A percentile compares a stretch with the other conserved stretches of the same genome.
These are phyloP conservation scores for Zygosaccharomyces sapae DNA, from an alignment of 1,139 yeast species.

Conservation along the genomic window DNA sequence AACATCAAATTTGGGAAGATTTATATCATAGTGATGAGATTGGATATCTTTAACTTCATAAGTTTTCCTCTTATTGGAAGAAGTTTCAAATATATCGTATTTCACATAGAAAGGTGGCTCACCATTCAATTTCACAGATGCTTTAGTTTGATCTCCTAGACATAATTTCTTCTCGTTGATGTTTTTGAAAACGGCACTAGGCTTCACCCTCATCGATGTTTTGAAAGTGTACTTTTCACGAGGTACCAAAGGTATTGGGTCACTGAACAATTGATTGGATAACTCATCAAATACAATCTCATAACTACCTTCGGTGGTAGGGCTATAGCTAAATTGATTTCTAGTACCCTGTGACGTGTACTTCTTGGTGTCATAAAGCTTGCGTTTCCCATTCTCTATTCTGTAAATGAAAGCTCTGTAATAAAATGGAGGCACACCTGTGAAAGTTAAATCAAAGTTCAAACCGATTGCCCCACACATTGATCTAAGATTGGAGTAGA, in stretches of 20 bases:
- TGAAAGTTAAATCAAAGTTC: slow-evolving; percentile 57
- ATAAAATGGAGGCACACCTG: slow-evolving; percentile 80
- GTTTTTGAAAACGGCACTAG: slow-evolving; percentile 38
- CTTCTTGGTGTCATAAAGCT: slow-evolving; percentile 38
- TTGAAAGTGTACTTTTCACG: slow-evolving; percentile 35
- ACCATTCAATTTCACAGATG: slow-evolving; percentile 66
- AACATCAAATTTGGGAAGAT: slow-evolving; percentile 49
- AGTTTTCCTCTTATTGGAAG: slow-evolving; percentile 44
- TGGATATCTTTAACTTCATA: slow-evolving; percentile 44
- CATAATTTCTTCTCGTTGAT: slow-evolving; percentile 40
- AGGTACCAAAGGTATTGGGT: slow-evolving; percentile 37
- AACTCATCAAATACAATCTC: slow-evolving; percentile 62
- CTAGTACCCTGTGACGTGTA: slow-evolving; percentile 41
- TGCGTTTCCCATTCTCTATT: slow-evolving; percentile 39
- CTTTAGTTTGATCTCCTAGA: slow-evolving; percentile 43
- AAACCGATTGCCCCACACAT: slow-evolving; percentile 92
- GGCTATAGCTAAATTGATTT: slow-evolving; percentile 62
- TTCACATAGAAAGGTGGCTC: slow-evolving; percentile 69
- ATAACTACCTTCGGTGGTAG: slow-evolving; percentile 76
- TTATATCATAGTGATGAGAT: slow-evolving; percentile 41
- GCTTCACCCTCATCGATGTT: slow-evolving; percentile 45
- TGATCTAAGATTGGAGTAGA: slow-evolving; percentile 69
- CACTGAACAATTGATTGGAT: slow-evolving; percentile 52
- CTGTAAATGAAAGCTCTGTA: slow-evolving; percentile 60
- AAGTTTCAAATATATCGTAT: slow-evolving; percentile 60